These are phyloP conservation scores for Fraxinus nigra DNA, from an alignment of 305 asterid species.

Conservation along the genomic window DNA sequence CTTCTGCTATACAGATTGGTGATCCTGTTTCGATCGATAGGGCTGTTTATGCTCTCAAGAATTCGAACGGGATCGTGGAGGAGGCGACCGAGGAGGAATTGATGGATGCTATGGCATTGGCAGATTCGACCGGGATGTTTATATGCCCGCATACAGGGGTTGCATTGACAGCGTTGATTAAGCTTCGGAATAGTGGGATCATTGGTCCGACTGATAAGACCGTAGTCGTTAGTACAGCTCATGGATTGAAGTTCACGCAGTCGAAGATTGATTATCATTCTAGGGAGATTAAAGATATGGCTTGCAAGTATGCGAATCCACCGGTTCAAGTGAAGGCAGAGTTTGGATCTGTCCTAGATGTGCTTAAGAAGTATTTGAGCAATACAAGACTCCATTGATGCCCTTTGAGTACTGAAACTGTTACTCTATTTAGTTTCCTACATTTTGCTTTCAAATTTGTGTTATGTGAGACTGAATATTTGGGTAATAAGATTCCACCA, in stretches of 20 bases:
- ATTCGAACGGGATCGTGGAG: slow-evolving; percentile 42
- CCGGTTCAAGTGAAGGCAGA: slow-evolving; percentile 37
- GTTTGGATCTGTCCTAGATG: slow-evolving; percentile 36
- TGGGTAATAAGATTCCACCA: neutral
- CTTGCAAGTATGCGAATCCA: slow-evolving; percentile 29
- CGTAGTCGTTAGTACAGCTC: slow-evolving; percentile 58
- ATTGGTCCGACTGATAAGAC: slow-evolving; percentile 38
- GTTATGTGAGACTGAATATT: neutral
- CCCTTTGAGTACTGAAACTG: neutral
- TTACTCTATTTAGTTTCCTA: neutral
- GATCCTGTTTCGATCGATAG: slow-evolving; percentile 50
- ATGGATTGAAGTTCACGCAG: slow-evolving; percentile 54
- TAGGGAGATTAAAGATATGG: slow-evolving; percentile 32
- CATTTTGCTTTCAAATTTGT: neutral
- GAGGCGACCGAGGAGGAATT: slow-evolving; percentile 53
- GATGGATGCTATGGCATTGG: slow-evolving; percentile 49
- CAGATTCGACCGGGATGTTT: slow-evolving; percentile 55
- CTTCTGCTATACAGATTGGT: slow-evolving; percentile 49
- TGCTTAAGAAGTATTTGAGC: slow-evolving; percentile 31
- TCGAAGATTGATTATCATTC: slow-evolving; percentile 52
- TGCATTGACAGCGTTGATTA: slow-evolving; percentile 40
- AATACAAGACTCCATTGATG: neutral
- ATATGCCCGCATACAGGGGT: slow-evolving; percentile 53
- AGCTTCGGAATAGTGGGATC: slow-evolving; percentile 32
- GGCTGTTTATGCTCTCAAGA: slow-evolving; percentile 41